Evolutionary conservation across 2,329 filamentous ascomycete genomes (phyloP).

Genomic region (Atkinsonella texensis): DNA sequence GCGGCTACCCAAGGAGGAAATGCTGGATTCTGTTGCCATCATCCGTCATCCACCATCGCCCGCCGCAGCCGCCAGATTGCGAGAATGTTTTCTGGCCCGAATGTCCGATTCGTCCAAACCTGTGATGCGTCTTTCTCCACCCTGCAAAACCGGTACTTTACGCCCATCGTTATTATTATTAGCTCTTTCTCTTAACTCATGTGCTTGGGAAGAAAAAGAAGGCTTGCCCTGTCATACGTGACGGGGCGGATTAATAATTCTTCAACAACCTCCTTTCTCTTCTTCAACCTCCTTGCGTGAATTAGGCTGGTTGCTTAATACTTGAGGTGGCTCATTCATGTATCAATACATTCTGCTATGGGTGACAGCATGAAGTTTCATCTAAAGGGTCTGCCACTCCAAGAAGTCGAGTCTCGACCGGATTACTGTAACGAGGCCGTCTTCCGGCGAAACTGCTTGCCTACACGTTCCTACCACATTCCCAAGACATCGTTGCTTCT

Average conservation of each 20-base stretch:
- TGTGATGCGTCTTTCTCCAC: neutral
- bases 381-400: constrained; percentile 18
- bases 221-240: neutral
- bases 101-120: neutral
- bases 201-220: constrained; percentile 1
- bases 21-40: neutral
- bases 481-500: constrained; percentile 36
- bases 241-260: no score
- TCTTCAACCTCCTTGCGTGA: neutral
- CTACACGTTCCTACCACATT: constrained; percentile 39
- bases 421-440: constrained; percentile 40
- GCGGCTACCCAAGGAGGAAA: neutral
- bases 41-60: neutral
- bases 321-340: neutral
- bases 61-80: no score
- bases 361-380: neutral
- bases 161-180: neutral
- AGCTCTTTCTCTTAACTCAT: neutral
- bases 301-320: neutral
- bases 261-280: neutral
- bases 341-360: neutral
- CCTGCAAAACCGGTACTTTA: neutral
- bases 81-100: no score
- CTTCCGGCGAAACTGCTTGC: constrained; percentile 40
- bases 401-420: constrained; percentile 23